Percentiles rank a stretch among this genome's conserved stretches.
phyloP scores from a whole-genome alignment of 2,329 filamentous ascomycete genomes.

The Aspergillus sojae region DNA sequence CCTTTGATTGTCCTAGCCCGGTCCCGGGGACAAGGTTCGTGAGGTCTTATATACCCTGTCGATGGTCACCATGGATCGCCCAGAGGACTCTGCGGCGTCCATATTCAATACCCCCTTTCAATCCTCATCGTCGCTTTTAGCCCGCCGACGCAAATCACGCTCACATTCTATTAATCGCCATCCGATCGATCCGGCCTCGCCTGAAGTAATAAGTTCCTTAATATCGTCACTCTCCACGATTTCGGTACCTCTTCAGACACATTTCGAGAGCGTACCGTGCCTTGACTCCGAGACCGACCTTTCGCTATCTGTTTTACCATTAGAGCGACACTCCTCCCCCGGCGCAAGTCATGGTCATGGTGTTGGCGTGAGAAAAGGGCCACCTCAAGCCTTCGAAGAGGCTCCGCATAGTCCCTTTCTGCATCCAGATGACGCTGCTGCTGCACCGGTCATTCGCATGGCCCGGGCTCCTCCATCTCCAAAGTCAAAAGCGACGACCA shows the following conservation, averaged over 20 bases:
- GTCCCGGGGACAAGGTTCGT: conserved; percentile 13
- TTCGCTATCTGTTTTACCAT: conserved; percentile 33
- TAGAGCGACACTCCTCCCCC: conserved; percentile 21
- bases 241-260: conserved; percentile 65
- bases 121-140: conserved; percentile 33
- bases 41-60: conserved; percentile 18
- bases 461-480: conserved; percentile 78
- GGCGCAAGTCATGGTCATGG: conserved; percentile 34
- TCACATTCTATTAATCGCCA: conserved; percentile 32
- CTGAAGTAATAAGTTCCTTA: conserved; percentile 59
- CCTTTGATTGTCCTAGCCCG: conserved; percentile 19
- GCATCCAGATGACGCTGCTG: conserved; percentile 59
- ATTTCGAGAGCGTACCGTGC: conserved; percentile 64
- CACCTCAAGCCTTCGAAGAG: conserved; percentile 59
- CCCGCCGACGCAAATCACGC: conserved; percentile 50
- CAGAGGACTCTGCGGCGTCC: conserved; percentile 26
- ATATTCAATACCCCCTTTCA: conserved; percentile 31
- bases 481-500: conserved; percentile 63
- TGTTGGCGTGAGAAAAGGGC: conserved; percentile 75
- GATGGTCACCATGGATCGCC: conserved; percentile 36
- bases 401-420: conserved; percentile 52
- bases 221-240: conserved; percentile 64
- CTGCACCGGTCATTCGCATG: conserved; percentile 75
- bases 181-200: conserved; percentile 47
- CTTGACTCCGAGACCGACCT: conserved; percentile 45